Evolutionary conservation across 2,329 filamentous ascomycete species (phyloP).

Genomic region (Stachybotrys echinatus): DNA sequence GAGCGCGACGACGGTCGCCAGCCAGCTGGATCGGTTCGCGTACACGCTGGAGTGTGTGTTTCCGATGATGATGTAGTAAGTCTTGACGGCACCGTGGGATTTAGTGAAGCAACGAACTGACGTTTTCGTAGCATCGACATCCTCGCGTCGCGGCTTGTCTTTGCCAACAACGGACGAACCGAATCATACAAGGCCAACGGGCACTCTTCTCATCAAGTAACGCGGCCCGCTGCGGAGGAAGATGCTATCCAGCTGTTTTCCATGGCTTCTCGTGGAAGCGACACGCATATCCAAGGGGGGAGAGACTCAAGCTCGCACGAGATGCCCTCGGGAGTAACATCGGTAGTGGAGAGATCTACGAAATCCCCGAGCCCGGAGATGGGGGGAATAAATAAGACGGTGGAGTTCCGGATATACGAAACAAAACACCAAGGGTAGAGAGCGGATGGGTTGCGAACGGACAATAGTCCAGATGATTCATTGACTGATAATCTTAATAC

Average conservation of each 20-base stretch:
- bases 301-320: too few species aligned
- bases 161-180: conserved; percentile 1
- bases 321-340: too few species aligned
- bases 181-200: not conserved
- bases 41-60: conserved; percentile 33
- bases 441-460: too few species aligned
- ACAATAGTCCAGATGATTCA: too few species aligned
- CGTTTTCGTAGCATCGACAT: conserved; percentile 18
- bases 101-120: not conserved
- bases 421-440: too few species aligned
- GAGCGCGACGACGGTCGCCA: conserved; percentile 21
- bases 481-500: too few species aligned
- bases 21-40: conserved; percentile 29
- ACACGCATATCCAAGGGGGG: not conserved
- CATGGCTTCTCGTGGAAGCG: not conserved
- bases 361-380: too few species aligned
- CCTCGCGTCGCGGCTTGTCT: conserved; percentile 18
- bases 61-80: conserved; percentile 29
- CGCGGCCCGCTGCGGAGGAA: too few species aligned
- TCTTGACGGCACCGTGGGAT: not conserved
- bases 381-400: too few species aligned
- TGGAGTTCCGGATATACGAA: too few species aligned
- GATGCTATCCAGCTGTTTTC: not conserved
- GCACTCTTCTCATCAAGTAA: not conserved
- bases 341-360: too few species aligned